These are phyloP conservation scores for Strobilomyces echinocephalus DNA, from an alignment of 768 basidiomycete genomes.

Conservation along the genomic window DNA sequence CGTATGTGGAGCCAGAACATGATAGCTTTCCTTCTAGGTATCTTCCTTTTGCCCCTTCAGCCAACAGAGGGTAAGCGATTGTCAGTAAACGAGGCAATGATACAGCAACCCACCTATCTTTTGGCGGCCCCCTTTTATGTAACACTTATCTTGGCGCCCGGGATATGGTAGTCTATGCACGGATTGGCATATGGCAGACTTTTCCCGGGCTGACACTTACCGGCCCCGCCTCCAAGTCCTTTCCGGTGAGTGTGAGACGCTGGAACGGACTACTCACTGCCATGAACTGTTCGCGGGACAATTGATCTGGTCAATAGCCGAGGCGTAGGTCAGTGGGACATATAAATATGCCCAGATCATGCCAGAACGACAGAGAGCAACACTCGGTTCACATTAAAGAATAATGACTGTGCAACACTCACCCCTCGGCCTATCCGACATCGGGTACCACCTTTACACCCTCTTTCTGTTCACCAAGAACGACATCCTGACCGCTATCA, in stretches of 20 bases:
- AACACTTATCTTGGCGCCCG: too few species aligned
- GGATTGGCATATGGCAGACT: too few species aligned
- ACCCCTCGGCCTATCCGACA: not conserved
- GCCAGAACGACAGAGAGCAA: not conserved
- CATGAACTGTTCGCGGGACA: not conserved
- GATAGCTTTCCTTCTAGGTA: too few species aligned
- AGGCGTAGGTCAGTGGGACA: not conserved
- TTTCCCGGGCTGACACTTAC: not conserved
- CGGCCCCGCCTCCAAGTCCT: not conserved
- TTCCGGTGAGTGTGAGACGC: not conserved
- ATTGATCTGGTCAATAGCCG: not conserved
- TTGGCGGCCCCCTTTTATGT: too few species aligned
- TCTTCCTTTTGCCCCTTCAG: too few species aligned
- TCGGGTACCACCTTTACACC: conserved; percentile 22
- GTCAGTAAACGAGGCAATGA: too few species aligned
- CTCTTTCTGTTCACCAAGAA: conserved; percentile 41
- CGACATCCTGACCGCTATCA: conserved; percentile 42
- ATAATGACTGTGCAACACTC: conserved; percentile 18
- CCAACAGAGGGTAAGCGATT: too few species aligned
- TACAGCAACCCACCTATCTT: too few species aligned
- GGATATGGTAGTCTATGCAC: too few species aligned
- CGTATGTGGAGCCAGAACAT: too few species aligned
- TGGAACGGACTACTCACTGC: not conserved
- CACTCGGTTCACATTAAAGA: not conserved
- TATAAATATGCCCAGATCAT: not conserved